These are phyloP conservation scores for Colletotrichum scovillei DNA, from an alignment of 2,329 filamentous ascomycete species.

Conservation along the genomic window DNA sequence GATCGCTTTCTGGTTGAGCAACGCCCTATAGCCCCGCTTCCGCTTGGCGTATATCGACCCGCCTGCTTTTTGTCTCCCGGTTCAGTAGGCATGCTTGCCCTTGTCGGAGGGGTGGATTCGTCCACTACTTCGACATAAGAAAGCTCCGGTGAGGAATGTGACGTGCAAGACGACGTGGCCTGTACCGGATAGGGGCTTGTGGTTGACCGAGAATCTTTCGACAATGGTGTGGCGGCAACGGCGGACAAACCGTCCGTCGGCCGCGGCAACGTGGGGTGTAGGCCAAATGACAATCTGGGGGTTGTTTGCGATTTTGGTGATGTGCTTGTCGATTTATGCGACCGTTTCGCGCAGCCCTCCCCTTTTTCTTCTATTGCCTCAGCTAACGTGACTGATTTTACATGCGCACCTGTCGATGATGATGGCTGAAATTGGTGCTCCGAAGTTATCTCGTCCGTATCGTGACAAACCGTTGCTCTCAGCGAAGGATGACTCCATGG, in stretches of 20 bases:
- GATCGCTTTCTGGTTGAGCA: constrained; percentile 5
- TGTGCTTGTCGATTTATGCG: not conserved
- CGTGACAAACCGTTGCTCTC: not conserved
- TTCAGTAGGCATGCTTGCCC: not conserved
- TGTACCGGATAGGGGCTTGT: not conserved
- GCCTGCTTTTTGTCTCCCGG: not conserved
- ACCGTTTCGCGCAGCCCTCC: not conserved
- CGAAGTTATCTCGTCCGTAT: not conserved
- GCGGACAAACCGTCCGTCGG: not conserved
- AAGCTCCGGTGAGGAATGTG: not conserved
- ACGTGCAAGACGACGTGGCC: not conserved
- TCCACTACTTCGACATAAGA: not conserved
- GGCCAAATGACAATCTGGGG: not conserved
- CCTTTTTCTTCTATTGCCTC: not conserved
- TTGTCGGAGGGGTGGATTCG: not conserved
- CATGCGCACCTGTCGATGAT: not conserved
- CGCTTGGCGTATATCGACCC: not conserved
- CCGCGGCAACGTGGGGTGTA: not conserved
- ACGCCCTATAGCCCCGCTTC: not conserved
- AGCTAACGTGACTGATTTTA: not conserved
- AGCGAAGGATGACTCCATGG: not conserved
- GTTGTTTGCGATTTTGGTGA: not conserved
- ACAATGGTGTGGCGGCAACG: not conserved
- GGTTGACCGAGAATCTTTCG: not conserved
- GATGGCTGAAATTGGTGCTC: not conserved